A percentile compares a stretch with the other conserved stretches of the same genome.
phyloP scores from a whole-genome alignment of 768 basidiomycete species.

The Atractiella rhizophila region DNA sequence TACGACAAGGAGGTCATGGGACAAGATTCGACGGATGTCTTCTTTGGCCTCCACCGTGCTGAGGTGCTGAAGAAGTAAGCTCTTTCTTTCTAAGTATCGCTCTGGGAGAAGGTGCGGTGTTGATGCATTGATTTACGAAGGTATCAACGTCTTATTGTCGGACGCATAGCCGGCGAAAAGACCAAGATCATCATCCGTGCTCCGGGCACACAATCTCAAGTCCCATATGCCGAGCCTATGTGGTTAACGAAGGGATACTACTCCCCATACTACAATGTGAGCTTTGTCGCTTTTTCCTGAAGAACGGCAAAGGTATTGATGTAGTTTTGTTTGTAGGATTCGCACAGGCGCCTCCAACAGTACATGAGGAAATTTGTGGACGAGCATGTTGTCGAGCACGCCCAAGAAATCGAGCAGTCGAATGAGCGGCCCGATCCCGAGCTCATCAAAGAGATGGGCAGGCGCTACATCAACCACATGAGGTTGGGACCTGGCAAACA shows the following conservation, averaged over 20 bases:
- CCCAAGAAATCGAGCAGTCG: conserved; percentile 49
- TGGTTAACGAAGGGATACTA: conserved; percentile 42
- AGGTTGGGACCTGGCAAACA: conserved; percentile 74
- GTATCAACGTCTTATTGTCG: background rate
- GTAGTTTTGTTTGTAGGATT: conserved; percentile 23
- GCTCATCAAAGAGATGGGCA: conserved; percentile 56
- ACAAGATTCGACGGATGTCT: conserved; percentile 35
- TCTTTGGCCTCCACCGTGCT: conserved; percentile 66
- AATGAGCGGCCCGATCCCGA: conserved; percentile 61
- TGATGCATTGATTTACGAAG: background rate
- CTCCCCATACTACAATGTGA: conserved; percentile 41
- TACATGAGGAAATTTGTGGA: conserved; percentile 42
- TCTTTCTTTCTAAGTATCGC: background rate
- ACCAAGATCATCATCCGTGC: conserved; percentile 19
- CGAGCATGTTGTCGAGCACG: conserved; percentile 45
- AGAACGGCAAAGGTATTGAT: background rate
- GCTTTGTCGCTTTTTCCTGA: background rate
- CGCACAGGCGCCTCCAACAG: conserved; percentile 39
- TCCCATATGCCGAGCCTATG: conserved; percentile 72
- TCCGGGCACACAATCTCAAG: conserved; percentile 37
- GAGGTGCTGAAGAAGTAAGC: conserved; percentile 35
- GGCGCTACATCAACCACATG: conserved; percentile 57
- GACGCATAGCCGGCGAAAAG: conserved; percentile 5
- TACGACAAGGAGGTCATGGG: conserved; percentile 42
- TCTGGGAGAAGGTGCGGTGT: background rate